Evolutionary conservation across 768 basidiomycete species (phyloP).

Genomic region (Exidia glandulosa): DNA sequence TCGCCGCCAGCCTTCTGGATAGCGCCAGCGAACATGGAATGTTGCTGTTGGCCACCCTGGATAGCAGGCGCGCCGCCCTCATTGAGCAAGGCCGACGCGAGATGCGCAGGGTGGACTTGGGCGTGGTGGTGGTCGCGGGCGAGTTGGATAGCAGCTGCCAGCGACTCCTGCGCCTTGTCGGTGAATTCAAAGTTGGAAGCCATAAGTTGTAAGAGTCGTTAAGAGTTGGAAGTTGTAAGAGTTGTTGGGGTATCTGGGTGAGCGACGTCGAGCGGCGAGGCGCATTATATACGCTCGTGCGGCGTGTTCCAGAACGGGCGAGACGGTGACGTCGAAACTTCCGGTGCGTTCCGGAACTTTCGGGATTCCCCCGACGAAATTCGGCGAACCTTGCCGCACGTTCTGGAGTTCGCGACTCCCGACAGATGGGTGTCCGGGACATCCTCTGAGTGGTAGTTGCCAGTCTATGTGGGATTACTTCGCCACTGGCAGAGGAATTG

Average conservation of each 20-base stretch:
- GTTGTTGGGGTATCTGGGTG: background rate
- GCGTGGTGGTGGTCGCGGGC: conserved; percentile 78
- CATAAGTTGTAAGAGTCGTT: conserved; percentile 23
- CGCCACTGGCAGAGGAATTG: too few relatives aligned
- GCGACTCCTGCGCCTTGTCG: conserved; percentile 64
- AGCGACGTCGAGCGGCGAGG: background rate
- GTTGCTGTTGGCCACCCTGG: background rate
- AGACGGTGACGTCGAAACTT: too few relatives aligned
- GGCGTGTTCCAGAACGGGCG: background rate
- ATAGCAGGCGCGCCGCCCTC: conserved; percentile 31
- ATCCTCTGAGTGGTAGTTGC: too few relatives aligned
- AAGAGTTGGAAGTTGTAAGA: background rate
- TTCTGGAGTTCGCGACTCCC: too few relatives aligned
- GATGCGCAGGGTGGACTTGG: conserved; percentile 77
- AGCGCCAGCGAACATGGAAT: conserved; percentile 64
- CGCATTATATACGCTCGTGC: background rate
- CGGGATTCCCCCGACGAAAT: too few relatives aligned
- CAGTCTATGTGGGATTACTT: too few relatives aligned
- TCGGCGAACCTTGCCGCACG: too few relatives aligned
- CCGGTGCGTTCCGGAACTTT: too few relatives aligned
- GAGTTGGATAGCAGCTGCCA: conserved; percentile 63
- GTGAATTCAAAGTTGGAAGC: conserved; percentile 67
- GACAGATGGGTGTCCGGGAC: too few relatives aligned
- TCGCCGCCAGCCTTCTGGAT: conserved; percentile 81
- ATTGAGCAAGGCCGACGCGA: conserved; percentile 72